Conservation (phyloP, 768 basidiomycete species). For the Termitomyces sp. region DNA sequence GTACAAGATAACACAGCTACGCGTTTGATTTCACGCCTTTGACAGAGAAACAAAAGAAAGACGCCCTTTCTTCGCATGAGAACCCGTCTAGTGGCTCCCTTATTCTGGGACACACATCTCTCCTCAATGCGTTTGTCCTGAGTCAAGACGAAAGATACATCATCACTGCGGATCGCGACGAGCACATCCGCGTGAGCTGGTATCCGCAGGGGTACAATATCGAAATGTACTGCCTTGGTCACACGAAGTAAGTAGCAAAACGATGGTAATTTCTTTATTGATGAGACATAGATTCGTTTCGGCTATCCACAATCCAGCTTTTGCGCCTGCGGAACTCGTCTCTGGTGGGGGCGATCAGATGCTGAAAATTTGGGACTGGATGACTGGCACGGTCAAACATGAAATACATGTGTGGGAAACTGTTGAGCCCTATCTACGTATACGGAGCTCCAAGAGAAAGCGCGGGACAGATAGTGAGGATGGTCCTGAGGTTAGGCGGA, state of each 20-base stretch:
- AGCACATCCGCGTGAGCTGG: conserved; percentile 91
- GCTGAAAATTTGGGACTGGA: conserved; percentile 81
- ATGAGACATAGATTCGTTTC: conserved; percentile 61
- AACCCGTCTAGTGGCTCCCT: conserved; percentile 69
- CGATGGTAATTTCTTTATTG: background rate
- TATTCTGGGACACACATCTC: conserved; percentile 85
- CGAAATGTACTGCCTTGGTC: conserved; percentile 85
- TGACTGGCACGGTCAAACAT: conserved; percentile 51
- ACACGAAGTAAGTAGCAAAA: conserved; percentile 58
- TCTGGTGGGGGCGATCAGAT: conserved; percentile 87
- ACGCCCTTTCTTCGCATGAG: conserved; percentile 57
- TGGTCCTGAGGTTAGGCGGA: conserved; percentile 18
- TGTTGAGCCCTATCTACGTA: conserved; percentile 50
- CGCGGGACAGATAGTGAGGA: conserved; percentile 34
- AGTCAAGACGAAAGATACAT: conserved; percentile 69
- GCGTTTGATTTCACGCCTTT: conserved; percentile 45
- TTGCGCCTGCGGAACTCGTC: conserved; percentile 49
- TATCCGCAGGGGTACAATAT: conserved; percentile 85
- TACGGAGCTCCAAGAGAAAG: conserved; percentile 34
- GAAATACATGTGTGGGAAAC: conserved; percentile 50
- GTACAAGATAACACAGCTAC: conserved; percentile 48
- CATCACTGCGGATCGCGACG: conserved; percentile 91
- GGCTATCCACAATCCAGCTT: conserved; percentile 67
- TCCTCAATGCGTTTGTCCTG: conserved; percentile 73
- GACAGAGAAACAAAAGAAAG: conserved; percentile 32